These are phyloP conservation scores for Pyracantha coccinea DNA, from an alignment of 331 rosid genomes.

Conservation along the genomic window DNA sequence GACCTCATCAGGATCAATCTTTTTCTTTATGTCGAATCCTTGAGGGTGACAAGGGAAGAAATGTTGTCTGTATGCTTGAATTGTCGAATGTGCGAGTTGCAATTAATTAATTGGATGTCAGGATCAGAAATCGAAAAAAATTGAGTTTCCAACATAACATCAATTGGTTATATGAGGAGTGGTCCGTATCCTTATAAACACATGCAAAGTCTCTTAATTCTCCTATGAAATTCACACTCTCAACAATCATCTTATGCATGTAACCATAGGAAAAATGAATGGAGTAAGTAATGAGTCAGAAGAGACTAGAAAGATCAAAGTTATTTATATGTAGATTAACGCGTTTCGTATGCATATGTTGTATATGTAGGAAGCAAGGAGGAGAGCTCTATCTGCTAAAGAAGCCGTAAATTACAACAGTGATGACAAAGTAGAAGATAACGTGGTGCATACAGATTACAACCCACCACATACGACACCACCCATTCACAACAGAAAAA, in stretches of 20 bases:
- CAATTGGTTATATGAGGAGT: background rate
- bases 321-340: background rate
- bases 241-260: background rate
- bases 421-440: background rate
- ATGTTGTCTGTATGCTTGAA: background rate
- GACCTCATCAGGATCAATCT: background rate
- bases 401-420: background rate
- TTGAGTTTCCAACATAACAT: too few relatives aligned
- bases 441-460: constrained; percentile 18
- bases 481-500: constrained; percentile 29
- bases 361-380: constrained; percentile 24
- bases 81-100: background rate
- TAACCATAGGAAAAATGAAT: background rate
- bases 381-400: constrained; percentile 4
- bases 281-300: background rate
- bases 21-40: background rate
- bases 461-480: constrained; percentile 33
- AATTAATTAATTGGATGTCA: background rate
- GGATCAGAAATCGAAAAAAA: too few relatives aligned
- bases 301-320: too few relatives aligned
- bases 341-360: background rate
- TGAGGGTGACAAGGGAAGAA: background rate
- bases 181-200: rapidly evolving
- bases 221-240: background rate
- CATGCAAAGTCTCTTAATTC: background rate